Percentiles rank a stretch among this genome's conserved stretches.
Conservation (phyloP, 2,329 filamentous ascomycete species). For the Trichothecium roseum region DNA sequence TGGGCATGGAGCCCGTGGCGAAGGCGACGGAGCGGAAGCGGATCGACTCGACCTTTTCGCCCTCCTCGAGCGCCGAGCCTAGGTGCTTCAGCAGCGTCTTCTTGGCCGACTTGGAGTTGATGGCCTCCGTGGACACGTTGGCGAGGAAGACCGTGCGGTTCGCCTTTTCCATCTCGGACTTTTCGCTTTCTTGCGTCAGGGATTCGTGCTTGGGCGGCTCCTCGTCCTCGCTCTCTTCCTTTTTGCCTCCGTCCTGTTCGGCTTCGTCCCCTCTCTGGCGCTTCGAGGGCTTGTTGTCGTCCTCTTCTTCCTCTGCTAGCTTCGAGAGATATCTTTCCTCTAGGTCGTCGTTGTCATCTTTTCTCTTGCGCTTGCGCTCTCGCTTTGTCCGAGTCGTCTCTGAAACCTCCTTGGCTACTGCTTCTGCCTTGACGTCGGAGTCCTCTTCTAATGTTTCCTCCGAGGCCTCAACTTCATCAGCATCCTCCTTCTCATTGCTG, state of each 20-base stretch:
- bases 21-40: constrained; percentile 93
- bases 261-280: constrained; percentile 35
- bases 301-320: constrained; percentile 43
- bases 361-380: constrained; percentile 56
- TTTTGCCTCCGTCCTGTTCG: constrained; percentile 19
- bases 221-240: constrained; percentile 28
- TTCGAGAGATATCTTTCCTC: constrained; percentile 61
- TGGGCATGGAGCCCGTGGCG: constrained; percentile 64
- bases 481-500: constrained; percentile 20
- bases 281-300: constrained; percentile 44
- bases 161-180: constrained; percentile 68
- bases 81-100: constrained; percentile 70
- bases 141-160: constrained; percentile 84
- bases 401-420: constrained; percentile 20
- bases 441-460: constrained; percentile 8
- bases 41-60: constrained; percentile 76
- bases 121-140: constrained; percentile 77
- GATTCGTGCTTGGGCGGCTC: constrained; percentile 46
- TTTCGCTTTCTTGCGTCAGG: constrained; percentile 40
- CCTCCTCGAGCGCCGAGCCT: constrained; percentile 56
- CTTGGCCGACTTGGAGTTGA: constrained; percentile 72
- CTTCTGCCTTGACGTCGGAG: constrained; percentile 28
- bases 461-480: constrained; percentile 16
- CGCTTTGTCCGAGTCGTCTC: constrained; percentile 23
- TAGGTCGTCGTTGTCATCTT: constrained; percentile 57